These are phyloP conservation scores for Aspergillus heteromorphus DNA, from an alignment of 495 filamentous ascomycete species.

Conservation along the genomic window DNA sequence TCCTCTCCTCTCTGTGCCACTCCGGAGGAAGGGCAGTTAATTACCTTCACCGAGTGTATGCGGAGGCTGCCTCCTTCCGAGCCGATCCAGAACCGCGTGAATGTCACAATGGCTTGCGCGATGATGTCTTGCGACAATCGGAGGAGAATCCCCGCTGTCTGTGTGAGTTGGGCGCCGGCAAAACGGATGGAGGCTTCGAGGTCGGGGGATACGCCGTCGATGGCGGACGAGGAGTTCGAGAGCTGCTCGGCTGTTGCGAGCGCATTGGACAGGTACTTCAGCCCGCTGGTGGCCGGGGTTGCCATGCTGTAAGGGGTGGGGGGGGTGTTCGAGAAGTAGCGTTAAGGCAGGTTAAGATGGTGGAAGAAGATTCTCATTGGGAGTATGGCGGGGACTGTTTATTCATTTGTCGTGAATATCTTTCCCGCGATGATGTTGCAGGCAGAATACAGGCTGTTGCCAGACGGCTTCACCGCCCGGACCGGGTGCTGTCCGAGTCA, in stretches of 20 bases:
- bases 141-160: conserved; percentile 81
- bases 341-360: not conserved
- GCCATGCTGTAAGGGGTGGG: conserved; percentile 14
- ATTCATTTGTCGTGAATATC: not conserved
- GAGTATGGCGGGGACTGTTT: not conserved
- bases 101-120: conserved; percentile 80
- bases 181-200: conserved; percentile 63
- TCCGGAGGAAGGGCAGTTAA: not conserved
- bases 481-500: not conserved
- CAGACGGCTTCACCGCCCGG: not conserved
- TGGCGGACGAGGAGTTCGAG: conserved; percentile 57
- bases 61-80: conserved; percentile 57
- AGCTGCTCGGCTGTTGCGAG: conserved; percentile 82
- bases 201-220: conserved; percentile 68
- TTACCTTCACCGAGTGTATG: conserved; percentile 52
- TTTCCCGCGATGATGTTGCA: not conserved
- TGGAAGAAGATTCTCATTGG: not conserved
- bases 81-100: conserved; percentile 81
- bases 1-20: not conserved
- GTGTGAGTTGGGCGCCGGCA: conserved; percentile 66
- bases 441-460: not conserved
- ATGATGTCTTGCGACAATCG: conserved; percentile 84
- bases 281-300: conserved; percentile 17
- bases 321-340: not conserved
- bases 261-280: conserved; percentile 70